These are phyloP conservation scores for Fusarium coicis DNA, from an alignment of 2,329 filamentous ascomycete species.

Conservation along the genomic window DNA sequence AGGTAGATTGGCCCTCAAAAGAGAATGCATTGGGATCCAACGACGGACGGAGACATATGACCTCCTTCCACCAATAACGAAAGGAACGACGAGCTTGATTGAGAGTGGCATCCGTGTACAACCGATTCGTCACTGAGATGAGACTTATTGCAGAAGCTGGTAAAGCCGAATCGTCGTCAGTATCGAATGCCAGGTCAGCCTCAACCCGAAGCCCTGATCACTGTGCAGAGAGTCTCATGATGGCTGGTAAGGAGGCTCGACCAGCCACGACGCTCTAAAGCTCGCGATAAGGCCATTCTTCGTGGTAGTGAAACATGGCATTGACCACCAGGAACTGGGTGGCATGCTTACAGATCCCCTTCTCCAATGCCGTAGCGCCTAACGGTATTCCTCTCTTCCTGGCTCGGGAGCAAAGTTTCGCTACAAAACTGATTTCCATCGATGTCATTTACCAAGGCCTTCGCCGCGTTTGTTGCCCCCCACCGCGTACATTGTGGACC, in stretches of 20 bases:
- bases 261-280: not conserved
- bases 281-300: not conserved
- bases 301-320: too few relatives aligned
- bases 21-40: too few relatives aligned
- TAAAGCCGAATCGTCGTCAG: not conserved
- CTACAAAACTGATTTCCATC: not conserved
- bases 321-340: too few relatives aligned
- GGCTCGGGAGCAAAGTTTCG: rapidly evolving
- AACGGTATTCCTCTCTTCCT: not conserved
- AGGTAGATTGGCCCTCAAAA: too few relatives aligned
- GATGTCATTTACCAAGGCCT: not conserved
- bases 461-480: too few relatives aligned
- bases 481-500: too few relatives aligned
- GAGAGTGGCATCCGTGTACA: too few relatives aligned
- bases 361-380: too few relatives aligned
- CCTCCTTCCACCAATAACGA: too few relatives aligned
- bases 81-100: too few relatives aligned
- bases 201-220: rapidly evolving
- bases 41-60: too few relatives aligned
- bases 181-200: rapidly evolving
- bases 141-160: not conserved
- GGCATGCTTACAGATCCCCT: too few relatives aligned
- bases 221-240: rapidly evolving
- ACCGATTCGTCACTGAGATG: not conserved
- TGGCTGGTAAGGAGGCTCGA: not conserved